These are phyloP conservation scores for Phoma sp. DNA, from an alignment of 2,329 filamentous ascomycete species.

Conservation along the genomic window DNA sequence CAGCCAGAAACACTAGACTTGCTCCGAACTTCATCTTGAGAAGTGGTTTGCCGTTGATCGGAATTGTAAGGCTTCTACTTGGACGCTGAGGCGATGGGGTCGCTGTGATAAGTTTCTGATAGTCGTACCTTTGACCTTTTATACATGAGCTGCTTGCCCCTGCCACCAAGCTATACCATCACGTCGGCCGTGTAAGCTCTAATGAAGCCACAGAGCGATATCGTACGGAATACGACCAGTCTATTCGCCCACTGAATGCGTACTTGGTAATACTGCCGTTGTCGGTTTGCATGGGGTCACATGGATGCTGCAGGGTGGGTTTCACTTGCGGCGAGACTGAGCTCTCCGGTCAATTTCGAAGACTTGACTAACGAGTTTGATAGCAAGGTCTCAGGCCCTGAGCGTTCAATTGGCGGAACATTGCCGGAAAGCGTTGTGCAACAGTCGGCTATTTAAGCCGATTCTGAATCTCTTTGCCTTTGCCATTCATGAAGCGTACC, in stretches of 20 bases:
- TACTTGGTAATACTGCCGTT: conserved; percentile 1
- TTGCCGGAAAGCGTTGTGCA: background rate
- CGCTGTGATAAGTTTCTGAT: conserved; percentile 8
- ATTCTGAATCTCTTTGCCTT: background rate
- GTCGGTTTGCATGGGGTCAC: conserved; percentile 3
- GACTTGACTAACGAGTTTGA: conserved; percentile 1
- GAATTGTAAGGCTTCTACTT: too few species aligned
- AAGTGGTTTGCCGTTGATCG: background rate
- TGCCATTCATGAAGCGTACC: too few species aligned
- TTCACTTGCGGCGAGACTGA: background rate
- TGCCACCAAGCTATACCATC: background rate
- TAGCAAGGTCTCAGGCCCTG: background rate
- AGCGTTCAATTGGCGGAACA: background rate
- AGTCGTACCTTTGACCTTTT: conserved; percentile 24
- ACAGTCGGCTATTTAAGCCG: background rate
- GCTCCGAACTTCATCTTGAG: conserved; percentile 42
- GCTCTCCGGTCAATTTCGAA: conserved; percentile 2
- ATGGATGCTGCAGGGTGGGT: conserved; percentile 1
- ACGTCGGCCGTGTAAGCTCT: background rate
- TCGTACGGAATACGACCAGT: background rate
- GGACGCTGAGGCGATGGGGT: background rate
- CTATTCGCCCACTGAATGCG: conserved; percentile 3
- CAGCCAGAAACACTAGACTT: conserved; percentile 35
- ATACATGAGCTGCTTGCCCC: conserved; percentile 24
- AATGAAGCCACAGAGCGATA: background rate